Evolutionary conservation across 1,139 yeast species (phyloP), one percentile per base, ranked within the genome.

Genomic region (Taphrina confusa): DNA sequence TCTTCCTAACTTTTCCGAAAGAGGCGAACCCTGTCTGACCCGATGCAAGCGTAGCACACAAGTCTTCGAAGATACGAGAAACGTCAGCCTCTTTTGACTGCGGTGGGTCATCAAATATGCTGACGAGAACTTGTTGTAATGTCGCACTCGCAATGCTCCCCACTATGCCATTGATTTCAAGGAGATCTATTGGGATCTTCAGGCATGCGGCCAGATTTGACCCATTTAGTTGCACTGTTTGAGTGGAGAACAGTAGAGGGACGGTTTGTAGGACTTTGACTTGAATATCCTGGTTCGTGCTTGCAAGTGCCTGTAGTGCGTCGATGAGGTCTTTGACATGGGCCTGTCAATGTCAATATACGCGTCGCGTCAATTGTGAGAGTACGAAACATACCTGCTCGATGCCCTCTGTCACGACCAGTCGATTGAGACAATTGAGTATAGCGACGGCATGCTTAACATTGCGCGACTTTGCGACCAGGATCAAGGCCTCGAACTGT

Each of bases 211-310:
- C 49, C 9, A 54, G 44, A 16, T n/a, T 25, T 8, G 44, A 16
- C 3, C 51, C 58, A 2, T 36, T 6, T 11, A 44, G 3, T 4
- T 2, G 18, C 11, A 31, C 12, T 6, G 25, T 27, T 5, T 28
- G 30, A 20, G 14, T 20, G 4, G 49, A 23, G 36, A 42, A 36
- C 23, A 44, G 25, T 16, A 54, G 45, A 4, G 58, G 58, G 3
- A 54, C n/a, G n/a, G 40, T 45, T 30, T 54, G 58, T 18, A 54
- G n/a, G n/a, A 44, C 58, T 18, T 54, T 54, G 6, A 54, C 42
- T 20, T 54, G 51, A 5, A 54, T 36, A 23, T 54, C 58, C 20
- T 30, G 39, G 12, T 23, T 25, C 22, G 31, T 23, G 3, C n/a
- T 36, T 9, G 58, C 23, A 16, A 54, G 16, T 11, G 28, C 51